These are phyloP conservation scores for Alternaria tenuissima DNA, from an alignment of 2,329 filamentous ascomycete genomes.

Conservation along the genomic window DNA sequence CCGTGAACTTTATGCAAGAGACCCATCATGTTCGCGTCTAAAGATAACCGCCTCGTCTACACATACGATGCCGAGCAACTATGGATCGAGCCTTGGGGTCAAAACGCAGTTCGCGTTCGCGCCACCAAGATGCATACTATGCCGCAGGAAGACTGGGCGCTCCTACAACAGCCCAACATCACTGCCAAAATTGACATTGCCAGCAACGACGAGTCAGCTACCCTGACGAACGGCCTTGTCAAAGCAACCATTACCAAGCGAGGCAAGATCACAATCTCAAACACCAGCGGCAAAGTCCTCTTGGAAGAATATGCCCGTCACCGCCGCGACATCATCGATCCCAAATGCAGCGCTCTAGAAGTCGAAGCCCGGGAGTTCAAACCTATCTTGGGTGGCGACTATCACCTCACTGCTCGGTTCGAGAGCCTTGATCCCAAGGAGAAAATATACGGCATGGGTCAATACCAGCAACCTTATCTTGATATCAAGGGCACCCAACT, in stretches of 20 bases:
- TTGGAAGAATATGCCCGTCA: constrained; percentile 64
- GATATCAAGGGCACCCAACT: constrained; percentile 69
- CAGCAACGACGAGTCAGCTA: constrained; percentile 41
- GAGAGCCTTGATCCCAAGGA: constrained; percentile 64
- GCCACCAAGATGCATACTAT: constrained; percentile 52
- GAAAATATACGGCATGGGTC: constrained; percentile 73
- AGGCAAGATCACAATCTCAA: constrained; percentile 60
- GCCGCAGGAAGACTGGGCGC: constrained; percentile 40
- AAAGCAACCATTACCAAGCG: constrained; percentile 56
- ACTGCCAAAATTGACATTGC: constrained; percentile 18
- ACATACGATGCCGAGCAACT: constrained; percentile 61
- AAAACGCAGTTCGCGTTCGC: constrained; percentile 58
- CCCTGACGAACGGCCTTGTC: constrained; percentile 60
- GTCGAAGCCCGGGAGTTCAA: constrained; percentile 67
- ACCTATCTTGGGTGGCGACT: constrained; percentile 61
- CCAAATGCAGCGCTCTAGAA: constrained; percentile 66
- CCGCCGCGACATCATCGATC: constrained; percentile 61
- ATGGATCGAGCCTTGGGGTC: constrained; percentile 61
- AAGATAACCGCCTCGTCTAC: constrained; percentile 59
- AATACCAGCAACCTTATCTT: constrained; percentile 71
- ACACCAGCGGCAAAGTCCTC: constrained; percentile 55
- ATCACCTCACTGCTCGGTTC: constrained; percentile 66
- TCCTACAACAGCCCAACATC: constrained; percentile 17
- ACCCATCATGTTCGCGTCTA: constrained; percentile 2
- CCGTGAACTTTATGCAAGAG: neutral